Evolutionary conservation across 768 basidiomycete species (phyloP).

Genomic region (Podaxis mareebaensis): DNA sequence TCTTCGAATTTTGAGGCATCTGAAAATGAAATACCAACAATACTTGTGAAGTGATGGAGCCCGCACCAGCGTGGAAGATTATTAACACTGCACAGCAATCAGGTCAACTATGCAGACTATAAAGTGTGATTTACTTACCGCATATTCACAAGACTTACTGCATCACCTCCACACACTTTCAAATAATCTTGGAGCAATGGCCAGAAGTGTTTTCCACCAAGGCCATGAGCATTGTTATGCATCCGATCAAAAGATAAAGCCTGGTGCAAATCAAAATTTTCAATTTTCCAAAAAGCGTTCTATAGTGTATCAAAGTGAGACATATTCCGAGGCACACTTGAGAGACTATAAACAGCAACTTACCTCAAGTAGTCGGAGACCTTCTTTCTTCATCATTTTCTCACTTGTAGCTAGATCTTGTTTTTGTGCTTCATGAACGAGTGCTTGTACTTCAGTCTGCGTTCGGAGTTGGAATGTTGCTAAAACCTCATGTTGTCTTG

Average conservation of each 20-base stretch:
- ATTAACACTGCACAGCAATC: not conserved
- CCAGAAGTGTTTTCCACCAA: constrained; percentile 35
- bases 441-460: constrained; percentile 18
- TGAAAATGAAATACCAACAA: constrained; percentile 25
- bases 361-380: constrained; percentile 16
- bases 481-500: constrained; percentile 24
- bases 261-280: constrained; percentile 31
- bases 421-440: constrained; percentile 15
- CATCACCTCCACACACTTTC: not conserved
- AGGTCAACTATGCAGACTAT: no score
- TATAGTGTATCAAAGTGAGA: constrained; percentile 16
- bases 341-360: no score
- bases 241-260: constrained; percentile 40
- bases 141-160: no score
- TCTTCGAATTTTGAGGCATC: constrained; percentile 34
- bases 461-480: constrained; percentile 17
- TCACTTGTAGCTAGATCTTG: constrained; percentile 17
- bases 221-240: constrained; percentile 34
- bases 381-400: constrained; percentile 21
- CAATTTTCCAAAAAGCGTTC: constrained; percentile 43
- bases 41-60: constrained; percentile 30
- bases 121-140: no score
- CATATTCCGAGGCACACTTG: no score
- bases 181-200: constrained; percentile 17
- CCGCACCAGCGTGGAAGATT: constrained; percentile 31